Conservation (phyloP, 306 rosid species). For the Lupinus albus region DNA sequence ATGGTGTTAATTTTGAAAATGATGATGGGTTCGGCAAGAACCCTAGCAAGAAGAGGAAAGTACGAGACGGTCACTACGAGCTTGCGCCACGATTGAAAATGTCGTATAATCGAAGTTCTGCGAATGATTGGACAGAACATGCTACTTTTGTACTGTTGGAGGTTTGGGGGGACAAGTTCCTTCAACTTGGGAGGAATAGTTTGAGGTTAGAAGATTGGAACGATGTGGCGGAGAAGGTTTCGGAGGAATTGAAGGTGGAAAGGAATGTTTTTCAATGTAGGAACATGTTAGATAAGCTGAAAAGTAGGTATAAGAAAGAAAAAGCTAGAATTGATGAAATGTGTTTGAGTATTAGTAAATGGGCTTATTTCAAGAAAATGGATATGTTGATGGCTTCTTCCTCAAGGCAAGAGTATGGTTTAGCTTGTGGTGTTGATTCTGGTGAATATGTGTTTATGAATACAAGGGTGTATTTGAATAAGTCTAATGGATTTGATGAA, state of each 20-base stretch:
- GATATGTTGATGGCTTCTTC: conserved; percentile 77
- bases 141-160: conserved; percentile 67
- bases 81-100: conserved; percentile 46
- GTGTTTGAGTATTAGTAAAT: conserved; percentile 57
- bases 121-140: conserved; percentile 64
- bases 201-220: conserved; percentile 80
- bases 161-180: conserved; percentile 81
- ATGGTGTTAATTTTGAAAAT: conserved; percentile 31
- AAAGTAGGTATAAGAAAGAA: conserved; percentile 79
- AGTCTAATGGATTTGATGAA: conserved; percentile 82
- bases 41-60: conserved; percentile 63
- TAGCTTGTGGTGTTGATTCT: conserved; percentile 83
- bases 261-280: conserved; percentile 60
- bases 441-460: conserved; percentile 89
- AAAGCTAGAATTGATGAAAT: conserved; percentile 57
- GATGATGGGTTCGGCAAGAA: conserved; percentile 47
- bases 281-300: conserved; percentile 58
- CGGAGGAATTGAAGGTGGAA: conserved; percentile 56
- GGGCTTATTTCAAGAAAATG: conserved; percentile 79
- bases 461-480: conserved; percentile 70
- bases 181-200: conserved; percentile 76
- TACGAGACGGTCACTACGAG: conserved; percentile 51
- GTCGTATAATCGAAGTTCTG: conserved; percentile 17
- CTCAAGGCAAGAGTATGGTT: conserved; percentile 61
- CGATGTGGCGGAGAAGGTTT: conserved; percentile 71